Conservation (phyloP, 768 basidiomycete species). For the Boletus vinaceobasis region DNA sequence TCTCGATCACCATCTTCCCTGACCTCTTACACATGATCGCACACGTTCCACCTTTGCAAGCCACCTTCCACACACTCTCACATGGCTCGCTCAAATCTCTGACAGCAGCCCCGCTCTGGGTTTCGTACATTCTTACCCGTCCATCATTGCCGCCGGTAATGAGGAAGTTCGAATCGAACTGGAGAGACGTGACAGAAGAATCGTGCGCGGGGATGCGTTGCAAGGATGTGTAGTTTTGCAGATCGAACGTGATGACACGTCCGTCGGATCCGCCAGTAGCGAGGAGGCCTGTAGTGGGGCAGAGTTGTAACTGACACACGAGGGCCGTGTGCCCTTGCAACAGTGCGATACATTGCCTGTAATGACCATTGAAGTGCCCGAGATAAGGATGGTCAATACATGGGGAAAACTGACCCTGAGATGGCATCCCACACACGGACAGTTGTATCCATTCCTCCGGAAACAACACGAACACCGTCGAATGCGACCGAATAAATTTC, state of each 20-base stretch:
- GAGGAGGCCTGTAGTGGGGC: conserved; percentile 50
- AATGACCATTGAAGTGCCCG: neutral
- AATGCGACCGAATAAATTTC: conserved; percentile 92
- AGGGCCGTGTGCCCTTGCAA: conserved; percentile 90
- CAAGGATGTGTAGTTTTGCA: conserved; percentile 41
- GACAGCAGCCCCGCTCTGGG: conserved; percentile 58
- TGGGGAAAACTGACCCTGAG: conserved; percentile 62
- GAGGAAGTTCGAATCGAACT: conserved; percentile 80
- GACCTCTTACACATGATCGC: conserved; percentile 79
- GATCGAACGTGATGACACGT: conserved; percentile 69
- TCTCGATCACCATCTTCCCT: conserved; percentile 84
- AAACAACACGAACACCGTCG: conserved; percentile 77
- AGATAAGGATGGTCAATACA: neutral
- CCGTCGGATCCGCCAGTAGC: conserved; percentile 90
- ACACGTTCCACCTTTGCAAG: conserved; percentile 65
- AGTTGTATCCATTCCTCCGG: conserved; percentile 91
- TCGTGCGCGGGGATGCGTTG: conserved; percentile 86
- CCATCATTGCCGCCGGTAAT: conserved; percentile 87
- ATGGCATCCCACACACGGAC: conserved; percentile 87
- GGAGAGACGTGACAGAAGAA: conserved; percentile 80
- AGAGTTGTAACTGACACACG: conserved; percentile 86
- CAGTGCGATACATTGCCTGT: conserved; percentile 75
- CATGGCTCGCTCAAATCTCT: conserved; percentile 74
- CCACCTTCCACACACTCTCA: conserved; percentile 87
- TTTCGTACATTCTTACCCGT: conserved; percentile 71